A percentile compares a stretch with the other conserved stretches of the same genome.
These are phyloP conservation scores for Rhynchosporium agropyri DNA, from an alignment of 2,329 filamentous ascomycete species.

Conservation along the genomic window DNA sequence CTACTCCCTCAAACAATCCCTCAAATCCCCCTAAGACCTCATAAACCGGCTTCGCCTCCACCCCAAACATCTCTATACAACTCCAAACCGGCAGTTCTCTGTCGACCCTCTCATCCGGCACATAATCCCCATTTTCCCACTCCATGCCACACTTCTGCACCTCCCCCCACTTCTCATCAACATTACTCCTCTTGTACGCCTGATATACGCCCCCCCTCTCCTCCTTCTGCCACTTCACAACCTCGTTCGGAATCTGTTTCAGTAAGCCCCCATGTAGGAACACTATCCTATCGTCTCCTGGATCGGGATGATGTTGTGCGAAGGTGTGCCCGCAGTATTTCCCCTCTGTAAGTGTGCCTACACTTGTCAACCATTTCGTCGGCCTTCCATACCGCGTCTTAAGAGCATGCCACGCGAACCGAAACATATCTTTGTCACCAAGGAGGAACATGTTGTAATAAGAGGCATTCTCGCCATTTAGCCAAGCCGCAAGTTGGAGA, in stretches of 20 bases:
- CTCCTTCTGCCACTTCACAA: slow-evolving; percentile 21
- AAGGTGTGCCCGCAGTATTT: slow-evolving; percentile 22
- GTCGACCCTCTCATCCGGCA: slow-evolving; percentile 15
- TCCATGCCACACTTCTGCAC: slow-evolving; percentile 17
- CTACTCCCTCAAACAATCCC: slow-evolving; percentile 19
- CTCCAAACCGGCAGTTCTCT: slow-evolving; percentile 7
- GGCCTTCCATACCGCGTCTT: slow-evolving; percentile 19
- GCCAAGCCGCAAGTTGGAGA: slow-evolving; percentile 44
- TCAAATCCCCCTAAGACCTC: slow-evolving; percentile 20
- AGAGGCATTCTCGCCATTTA: slow-evolving; percentile 37
- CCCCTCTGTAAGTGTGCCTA: slow-evolving; percentile 16
- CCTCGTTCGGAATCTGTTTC: slow-evolving; percentile 20
- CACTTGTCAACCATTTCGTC: slow-evolving; percentile 21
- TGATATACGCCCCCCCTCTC: slow-evolving; percentile 21
- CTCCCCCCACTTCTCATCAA: slow-evolving; percentile 11
- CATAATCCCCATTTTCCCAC: slow-evolving; percentile 14
- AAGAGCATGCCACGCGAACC: slow-evolving; percentile 23
- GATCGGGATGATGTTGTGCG: slow-evolving; percentile 23
- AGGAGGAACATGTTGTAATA: slow-evolving; percentile 41
- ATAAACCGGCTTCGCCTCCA: slow-evolving; percentile 7
- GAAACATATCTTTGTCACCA: slow-evolving; percentile 44
- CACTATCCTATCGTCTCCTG: slow-evolving; percentile 4
- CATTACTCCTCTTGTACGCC: slow-evolving; percentile 18
- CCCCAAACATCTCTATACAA: slow-evolving; percentile 20
- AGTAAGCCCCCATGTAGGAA: slow-evolving; percentile 21